Percentiles rank a stretch among this genome's conserved stretches.
These are phyloP conservation scores for Peziza echinospora DNA, from an alignment of 495 filamentous ascomycete species.

Conservation along the genomic window DNA sequence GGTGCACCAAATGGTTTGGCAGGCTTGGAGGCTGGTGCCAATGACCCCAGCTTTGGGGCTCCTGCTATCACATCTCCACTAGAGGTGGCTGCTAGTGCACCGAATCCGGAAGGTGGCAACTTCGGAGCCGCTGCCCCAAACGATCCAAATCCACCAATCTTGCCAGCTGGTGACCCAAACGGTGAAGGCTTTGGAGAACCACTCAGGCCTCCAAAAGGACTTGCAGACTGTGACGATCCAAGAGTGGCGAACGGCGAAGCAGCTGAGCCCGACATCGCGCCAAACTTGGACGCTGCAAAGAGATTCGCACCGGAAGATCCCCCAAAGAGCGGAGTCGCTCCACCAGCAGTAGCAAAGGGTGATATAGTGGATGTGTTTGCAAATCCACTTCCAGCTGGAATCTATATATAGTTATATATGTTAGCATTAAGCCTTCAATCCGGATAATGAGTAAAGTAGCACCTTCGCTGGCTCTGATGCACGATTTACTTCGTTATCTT, in stretches of 20 bases:
- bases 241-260: constrained; percentile 16
- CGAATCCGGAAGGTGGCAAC: background rate
- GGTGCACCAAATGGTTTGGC: constrained; percentile 36
- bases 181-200: background rate
- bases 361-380: constrained; percentile 17
- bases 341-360: constrained; percentile 14
- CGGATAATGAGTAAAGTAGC: background rate
- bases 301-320: constrained; percentile 2
- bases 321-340: constrained; percentile 14
- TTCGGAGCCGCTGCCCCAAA: background rate
- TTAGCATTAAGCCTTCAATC: background rate
- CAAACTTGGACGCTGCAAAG: constrained; percentile 37
- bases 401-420: constrained; percentile 4
- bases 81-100: constrained; percentile 22
- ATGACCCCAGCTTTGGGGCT: constrained; percentile 16
- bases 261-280: constrained; percentile 14
- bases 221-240: background rate
- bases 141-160: background rate
- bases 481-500: too few species aligned
- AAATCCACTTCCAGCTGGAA: constrained; percentile 14
- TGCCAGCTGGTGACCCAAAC: background rate
- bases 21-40: constrained; percentile 24
- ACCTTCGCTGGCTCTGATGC: background rate
- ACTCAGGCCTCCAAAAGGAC: background rate
- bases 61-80: constrained; percentile 19